A percentile compares a stretch with the other conserved stretches of the same genome.
phyloP scores from a whole-genome alignment of 257 asterid species.

The Solanum ossicruentum region DNA sequence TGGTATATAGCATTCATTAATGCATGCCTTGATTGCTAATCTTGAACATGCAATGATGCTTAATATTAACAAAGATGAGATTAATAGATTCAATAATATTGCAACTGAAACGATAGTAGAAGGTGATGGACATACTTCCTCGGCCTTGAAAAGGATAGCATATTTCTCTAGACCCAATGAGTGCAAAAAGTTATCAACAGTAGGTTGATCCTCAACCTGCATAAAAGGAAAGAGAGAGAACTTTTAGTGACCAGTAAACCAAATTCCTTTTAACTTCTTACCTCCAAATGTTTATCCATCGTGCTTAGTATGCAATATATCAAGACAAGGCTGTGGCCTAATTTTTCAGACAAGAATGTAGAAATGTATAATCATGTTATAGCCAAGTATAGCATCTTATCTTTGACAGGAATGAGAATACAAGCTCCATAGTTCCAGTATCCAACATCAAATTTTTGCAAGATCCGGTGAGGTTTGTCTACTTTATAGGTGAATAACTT shows the following conservation, averaged over 20 bases:
- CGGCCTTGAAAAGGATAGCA: slow-evolving; percentile 72
- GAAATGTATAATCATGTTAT: background rate
- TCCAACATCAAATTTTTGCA: background rate
- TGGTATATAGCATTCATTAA: background rate
- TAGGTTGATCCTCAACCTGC: slow-evolving; percentile 61
- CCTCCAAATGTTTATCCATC: background rate
- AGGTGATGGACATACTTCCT: slow-evolving; percentile 44
- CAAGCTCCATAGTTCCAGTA: background rate
- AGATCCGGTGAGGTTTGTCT: background rate
- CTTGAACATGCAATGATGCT: background rate
- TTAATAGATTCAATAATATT: background rate
- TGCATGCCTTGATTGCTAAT: background rate
- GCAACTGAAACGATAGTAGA: background rate
- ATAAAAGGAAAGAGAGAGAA: slow-evolving; percentile 2
- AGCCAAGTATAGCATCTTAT: background rate
- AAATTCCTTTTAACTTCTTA: background rate
- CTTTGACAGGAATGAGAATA: background rate
- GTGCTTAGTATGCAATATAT: background rate
- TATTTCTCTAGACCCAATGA: slow-evolving; percentile 71
- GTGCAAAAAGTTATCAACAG: slow-evolving; percentile 75
- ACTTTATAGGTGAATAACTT: background rate
- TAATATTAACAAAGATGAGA: background rate
- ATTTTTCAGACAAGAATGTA: background rate
- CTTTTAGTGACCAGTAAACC: background rate
- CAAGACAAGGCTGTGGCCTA: background rate